Evolutionary conservation across 495 filamentous ascomycete genomes (phyloP).

Genomic region (Parathielavia appendiculata): DNA sequence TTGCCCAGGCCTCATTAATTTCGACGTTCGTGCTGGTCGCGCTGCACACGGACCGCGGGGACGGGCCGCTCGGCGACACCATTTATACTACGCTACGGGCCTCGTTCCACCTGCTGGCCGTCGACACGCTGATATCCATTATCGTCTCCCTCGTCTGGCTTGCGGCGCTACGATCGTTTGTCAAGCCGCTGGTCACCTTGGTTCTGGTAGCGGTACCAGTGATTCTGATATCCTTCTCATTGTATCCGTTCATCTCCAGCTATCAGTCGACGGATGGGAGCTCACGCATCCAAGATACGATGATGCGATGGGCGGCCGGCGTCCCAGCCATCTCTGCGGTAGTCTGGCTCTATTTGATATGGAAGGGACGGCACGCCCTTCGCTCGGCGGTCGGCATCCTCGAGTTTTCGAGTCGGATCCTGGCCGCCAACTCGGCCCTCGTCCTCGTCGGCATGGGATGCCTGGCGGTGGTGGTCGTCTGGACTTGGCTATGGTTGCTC

Average conservation of each 20-base stretch:
- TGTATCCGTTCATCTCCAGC: slow-evolving; percentile 88
- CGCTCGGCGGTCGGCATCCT: slow-evolving; percentile 77
- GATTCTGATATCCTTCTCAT: slow-evolving; percentile 76
- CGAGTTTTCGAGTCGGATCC: slow-evolving; percentile 83
- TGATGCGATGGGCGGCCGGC: slow-evolving; percentile 82
- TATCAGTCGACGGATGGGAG: slow-evolving; percentile 70
- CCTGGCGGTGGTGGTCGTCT: slow-evolving; percentile 68
- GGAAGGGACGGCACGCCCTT: slow-evolving; percentile 71
- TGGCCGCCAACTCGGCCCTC: slow-evolving; percentile 77
- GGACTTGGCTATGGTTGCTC: slow-evolving; percentile 93
- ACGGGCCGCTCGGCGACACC: slow-evolving; percentile 62
- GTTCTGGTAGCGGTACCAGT: slow-evolving; percentile 80
- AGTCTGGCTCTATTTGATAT: slow-evolving; percentile 77
- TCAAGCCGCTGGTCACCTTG: slow-evolving; percentile 69
- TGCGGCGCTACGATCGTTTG: slow-evolving; percentile 77
- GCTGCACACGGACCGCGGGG: slow-evolving; percentile 69
- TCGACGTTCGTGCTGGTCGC: slow-evolving; percentile 83
- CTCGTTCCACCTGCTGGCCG: slow-evolving; percentile 81
- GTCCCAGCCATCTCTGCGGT: slow-evolving; percentile 68
- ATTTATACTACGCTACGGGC: slow-evolving; percentile 84
- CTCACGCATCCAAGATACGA: slow-evolving; percentile 70
- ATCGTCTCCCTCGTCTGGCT: slow-evolving; percentile 88
- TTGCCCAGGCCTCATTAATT: slow-evolving; percentile 74
- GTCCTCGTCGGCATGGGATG: slow-evolving; percentile 75
- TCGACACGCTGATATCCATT: slow-evolving; percentile 86